Percentiles rank a stretch among this genome's conserved stretches.
phyloP scores from a whole-genome alignment of 2,329 filamentous ascomycete species.

The Erysiphe pulchra region DNA sequence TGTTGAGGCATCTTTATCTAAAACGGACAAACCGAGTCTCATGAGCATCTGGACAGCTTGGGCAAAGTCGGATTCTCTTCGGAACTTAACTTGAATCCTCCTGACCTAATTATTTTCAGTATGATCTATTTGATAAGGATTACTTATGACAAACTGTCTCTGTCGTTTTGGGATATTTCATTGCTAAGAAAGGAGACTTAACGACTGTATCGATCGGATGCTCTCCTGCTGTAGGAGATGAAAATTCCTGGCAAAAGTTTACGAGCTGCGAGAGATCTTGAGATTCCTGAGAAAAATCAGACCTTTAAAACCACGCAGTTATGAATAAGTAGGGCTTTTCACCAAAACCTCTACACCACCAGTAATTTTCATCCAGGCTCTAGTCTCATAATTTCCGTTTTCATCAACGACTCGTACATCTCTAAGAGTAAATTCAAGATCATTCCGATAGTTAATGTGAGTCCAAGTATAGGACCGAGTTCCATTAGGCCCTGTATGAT shows the following conservation, averaged over 20 bases:
- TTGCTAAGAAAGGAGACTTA: slow-evolving; percentile 13
- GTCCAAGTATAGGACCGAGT: slow-evolving; percentile 9
- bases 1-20: slow-evolving; percentile 2
- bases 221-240: slow-evolving; percentile 4
- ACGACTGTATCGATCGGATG: slow-evolving; percentile 12
- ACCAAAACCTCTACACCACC: slow-evolving; percentile 19
- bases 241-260: slow-evolving; percentile 3
- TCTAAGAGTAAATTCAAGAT: slow-evolving; percentile 10
- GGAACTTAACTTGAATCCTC: slow-evolving; percentile 20
- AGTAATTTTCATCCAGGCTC: slow-evolving; percentile 15
- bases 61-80: slow-evolving; percentile 14
- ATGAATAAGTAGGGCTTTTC: slow-evolving; percentile 2
- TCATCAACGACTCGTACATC: slow-evolving; percentile 5
- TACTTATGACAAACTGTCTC: slow-evolving; percentile 6
- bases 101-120: slow-evolving; percentile 13
- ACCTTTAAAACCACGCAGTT: neutral
- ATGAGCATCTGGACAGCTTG: slow-evolving; percentile 8
- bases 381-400: slow-evolving; percentile 4
- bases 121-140: neutral
- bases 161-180: slow-evolving; percentile 12
- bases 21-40: slow-evolving; percentile 14
- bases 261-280: slow-evolving; percentile 11
- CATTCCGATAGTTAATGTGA: slow-evolving; percentile 9
- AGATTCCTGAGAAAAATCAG: slow-evolving; percentile 7
- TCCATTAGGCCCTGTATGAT: slow-evolving; percentile 6